These are phyloP conservation scores for Vararia minispora DNA, from an alignment of 768 basidiomycete species.

Conservation along the genomic window DNA sequence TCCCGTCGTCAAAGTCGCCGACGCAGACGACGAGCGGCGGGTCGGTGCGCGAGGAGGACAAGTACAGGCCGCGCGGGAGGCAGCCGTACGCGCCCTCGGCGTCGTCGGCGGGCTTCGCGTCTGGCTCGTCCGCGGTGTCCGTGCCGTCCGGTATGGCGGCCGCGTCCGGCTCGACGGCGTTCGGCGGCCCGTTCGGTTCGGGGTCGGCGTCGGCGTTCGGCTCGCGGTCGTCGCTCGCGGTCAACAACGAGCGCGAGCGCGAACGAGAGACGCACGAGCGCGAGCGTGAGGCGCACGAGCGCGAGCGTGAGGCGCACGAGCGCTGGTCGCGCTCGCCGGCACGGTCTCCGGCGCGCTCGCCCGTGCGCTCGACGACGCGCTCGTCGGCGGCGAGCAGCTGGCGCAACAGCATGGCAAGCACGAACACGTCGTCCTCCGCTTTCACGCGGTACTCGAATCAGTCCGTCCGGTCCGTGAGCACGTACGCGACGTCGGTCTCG, in stretches of 20 bases:
- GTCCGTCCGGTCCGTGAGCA: constrained; percentile 61
- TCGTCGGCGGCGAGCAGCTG: constrained; percentile 61
- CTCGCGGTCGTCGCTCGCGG: too few species aligned
- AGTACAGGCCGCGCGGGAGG: neutral
- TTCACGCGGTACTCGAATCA: constrained; percentile 73
- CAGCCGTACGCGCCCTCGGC: too few species aligned
- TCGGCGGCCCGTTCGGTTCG: constrained; percentile 13
- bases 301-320: constrained; percentile 3
- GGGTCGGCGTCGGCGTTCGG: constrained; percentile 11
- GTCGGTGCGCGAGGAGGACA: neutral
- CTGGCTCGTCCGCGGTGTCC: too few species aligned
- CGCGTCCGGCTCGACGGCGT: too few species aligned
- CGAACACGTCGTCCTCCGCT: constrained; percentile 55
- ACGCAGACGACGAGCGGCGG: neutral
- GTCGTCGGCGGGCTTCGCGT: too few species aligned
- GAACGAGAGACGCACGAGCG: constrained; percentile 6
- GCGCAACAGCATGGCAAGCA: constrained; percentile 69
- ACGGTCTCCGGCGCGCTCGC: constrained; percentile 43
- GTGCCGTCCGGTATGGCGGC: too few species aligned
- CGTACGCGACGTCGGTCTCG: constrained; percentile 72
- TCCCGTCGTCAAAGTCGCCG: neutral
- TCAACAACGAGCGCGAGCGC: too few species aligned
- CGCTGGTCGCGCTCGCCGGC: constrained; percentile 41
- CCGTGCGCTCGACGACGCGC: constrained; percentile 47
- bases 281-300: neutral